Evolutionary conservation across 2,329 filamentous ascomycete species (phyloP), one percentile per base, ranked within the genome.

Genomic region (Tolypocladium capitatum): DNA sequence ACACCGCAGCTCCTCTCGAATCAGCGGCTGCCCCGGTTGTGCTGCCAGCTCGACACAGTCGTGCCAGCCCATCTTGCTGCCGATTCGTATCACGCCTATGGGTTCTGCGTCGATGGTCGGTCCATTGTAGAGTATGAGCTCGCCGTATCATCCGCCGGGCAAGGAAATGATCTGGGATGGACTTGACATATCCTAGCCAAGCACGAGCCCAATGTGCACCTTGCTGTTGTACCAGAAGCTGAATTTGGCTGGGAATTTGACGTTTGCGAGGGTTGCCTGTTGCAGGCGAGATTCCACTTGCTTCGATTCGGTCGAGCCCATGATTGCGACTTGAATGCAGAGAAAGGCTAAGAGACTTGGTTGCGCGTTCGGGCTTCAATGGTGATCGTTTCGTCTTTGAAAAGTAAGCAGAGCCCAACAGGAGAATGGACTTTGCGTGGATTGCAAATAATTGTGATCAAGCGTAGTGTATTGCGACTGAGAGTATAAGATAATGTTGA

Each of bases 291-390:
- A 20, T 21, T 32, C 47, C 13, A 48, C 36, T n/a, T 51, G 47
- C 31, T 54, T 52, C 16, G 53, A 54, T 34, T 51, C 52, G 6
- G 50, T 36, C 16, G 53, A 54, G 16, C 52, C 52, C 52, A 53
- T 54, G 36, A 4, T 38, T 24, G 28, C 24, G 33, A 18, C 4
- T 16, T n/a, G 21, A 27, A n/a, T 27, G 21, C 14, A 14, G 21
- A 16, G 21, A 40, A 10, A 10, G 21, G 21, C 27, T 27, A 8
- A 3, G 13, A 24, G 13, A 24, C 2, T 24, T 30, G 28, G 28
- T 38, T 16, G 20, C 16, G 20, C 35, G 11, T 38, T 38, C 1
- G 3, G 20, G 35, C 20, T 38, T 27, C 36, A 40, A 11, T 40
- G 14, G 14, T 40, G 36, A 5, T 11, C 4, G 6, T n/a, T 3